A percentile compares a stretch with the other conserved stretches of the same genome.
Conservation (phyloP, 2,329 filamentous ascomycete species). For the Aspergillus latus region DNA sequence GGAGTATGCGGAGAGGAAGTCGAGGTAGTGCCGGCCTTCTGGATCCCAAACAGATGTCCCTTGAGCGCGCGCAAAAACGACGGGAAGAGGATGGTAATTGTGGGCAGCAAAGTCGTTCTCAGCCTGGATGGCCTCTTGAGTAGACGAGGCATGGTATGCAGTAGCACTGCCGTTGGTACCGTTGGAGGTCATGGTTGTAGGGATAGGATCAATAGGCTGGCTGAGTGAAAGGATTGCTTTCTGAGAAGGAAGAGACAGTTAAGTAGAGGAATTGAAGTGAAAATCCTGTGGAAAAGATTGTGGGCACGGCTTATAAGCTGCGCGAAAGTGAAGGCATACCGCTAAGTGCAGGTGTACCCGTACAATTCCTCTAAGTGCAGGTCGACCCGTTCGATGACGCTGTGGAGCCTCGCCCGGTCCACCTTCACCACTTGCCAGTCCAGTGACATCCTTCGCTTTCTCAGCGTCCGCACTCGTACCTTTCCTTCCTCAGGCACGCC, state of each 20-base stretch:
- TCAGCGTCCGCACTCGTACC: background rate
- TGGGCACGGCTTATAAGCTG: background rate
- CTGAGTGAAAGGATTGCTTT: slow-evolving; percentile 18
- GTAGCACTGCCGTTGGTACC: slow-evolving; percentile 34
- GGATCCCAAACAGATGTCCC: slow-evolving; percentile 95
- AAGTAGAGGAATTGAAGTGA: background rate
- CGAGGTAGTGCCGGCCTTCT: slow-evolving; percentile 90
- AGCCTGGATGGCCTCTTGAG: slow-evolving; percentile 71
- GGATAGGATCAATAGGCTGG: slow-evolving; percentile 18
- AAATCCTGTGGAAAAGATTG: background rate
- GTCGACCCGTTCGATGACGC: slow-evolving; percentile 22
- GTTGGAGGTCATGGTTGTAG: slow-evolving; percentile 30
- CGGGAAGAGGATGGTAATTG: slow-evolving; percentile 96
- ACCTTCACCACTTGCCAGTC: background rate
- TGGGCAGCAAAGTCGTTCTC: slow-evolving; percentile 89
- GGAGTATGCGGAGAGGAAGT: slow-evolving; percentile 97
- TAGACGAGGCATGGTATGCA: slow-evolving; percentile 72
- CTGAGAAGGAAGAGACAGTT: slow-evolving; percentile 1
- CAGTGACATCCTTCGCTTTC: background rate
- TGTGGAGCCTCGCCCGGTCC: background rate
- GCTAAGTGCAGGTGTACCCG: slow-evolving; percentile 38
- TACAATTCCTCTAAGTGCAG: slow-evolving; percentile 35
- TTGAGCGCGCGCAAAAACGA: slow-evolving; percentile 83
- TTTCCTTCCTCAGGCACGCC: background rate
- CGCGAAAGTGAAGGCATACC: slow-evolving; percentile 15